phyloP scores from a whole-genome alignment of 2,329 filamentous ascomycete species.

The Triangularia setosa region DNA sequence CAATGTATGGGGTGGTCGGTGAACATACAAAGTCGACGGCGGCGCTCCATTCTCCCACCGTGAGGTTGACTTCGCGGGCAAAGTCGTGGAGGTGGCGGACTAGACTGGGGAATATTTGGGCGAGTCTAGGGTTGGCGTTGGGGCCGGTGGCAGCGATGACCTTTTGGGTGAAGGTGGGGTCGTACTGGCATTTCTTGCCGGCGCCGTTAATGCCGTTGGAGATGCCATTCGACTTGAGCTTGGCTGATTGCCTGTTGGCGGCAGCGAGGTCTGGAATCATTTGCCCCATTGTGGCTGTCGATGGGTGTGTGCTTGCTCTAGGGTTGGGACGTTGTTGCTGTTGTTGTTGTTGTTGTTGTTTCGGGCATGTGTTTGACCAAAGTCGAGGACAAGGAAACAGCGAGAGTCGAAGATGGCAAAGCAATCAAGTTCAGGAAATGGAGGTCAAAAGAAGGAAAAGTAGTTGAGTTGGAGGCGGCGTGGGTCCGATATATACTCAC shows the following conservation, averaged over 20 bases:
- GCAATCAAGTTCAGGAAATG: not conserved
- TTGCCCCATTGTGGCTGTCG: slow-evolving; percentile 19
- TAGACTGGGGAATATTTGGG: slow-evolving; percentile 54
- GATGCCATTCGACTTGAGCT: slow-evolving; percentile 6
- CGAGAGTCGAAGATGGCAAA: not conserved
- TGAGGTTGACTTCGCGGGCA: slow-evolving; percentile 62
- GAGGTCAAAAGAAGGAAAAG: not conserved
- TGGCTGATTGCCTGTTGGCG: not conserved
- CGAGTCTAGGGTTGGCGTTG: slow-evolving; percentile 55
- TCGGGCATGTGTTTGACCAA: not conserved
- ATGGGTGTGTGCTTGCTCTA: not conserved
- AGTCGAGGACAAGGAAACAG: not conserved
- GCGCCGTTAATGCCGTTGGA: slow-evolving; percentile 8
- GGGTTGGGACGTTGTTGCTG: not conserved
- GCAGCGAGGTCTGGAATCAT: slow-evolving; percentile 18
- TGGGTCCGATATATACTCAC: not conserved
- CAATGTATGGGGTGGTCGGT: not conserved
- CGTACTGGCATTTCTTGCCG: slow-evolving; percentile 22
- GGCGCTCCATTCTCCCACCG: slow-evolving; percentile 62
- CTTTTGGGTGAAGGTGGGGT: slow-evolving; percentile 53
- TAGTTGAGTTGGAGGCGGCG: not conserved
- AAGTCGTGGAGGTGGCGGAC: slow-evolving; percentile 66
- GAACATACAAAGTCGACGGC: slow-evolving; percentile 53
- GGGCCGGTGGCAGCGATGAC: slow-evolving; percentile 63
- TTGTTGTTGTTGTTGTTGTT: no score